These are phyloP conservation scores for Chiua virens DNA, from an alignment of 768 basidiomycete genomes.

Conservation along the genomic window DNA sequence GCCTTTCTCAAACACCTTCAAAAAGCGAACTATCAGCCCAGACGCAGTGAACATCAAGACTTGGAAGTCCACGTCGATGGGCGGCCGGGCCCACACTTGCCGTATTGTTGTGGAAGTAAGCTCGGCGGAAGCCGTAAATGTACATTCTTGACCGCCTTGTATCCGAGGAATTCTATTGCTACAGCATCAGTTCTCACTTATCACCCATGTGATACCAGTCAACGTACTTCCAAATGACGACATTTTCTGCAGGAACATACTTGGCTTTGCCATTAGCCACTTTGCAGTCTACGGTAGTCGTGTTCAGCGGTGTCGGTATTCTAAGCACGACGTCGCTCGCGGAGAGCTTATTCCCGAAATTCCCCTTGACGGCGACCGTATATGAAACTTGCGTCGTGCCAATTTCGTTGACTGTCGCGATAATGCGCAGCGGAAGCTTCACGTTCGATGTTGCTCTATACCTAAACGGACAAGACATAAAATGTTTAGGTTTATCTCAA, in stretches of 20 bases:
- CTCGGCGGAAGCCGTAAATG: constrained; percentile 77
- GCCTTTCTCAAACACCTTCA: constrained; percentile 97
- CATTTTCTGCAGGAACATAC: constrained; percentile 93
- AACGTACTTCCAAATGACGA: constrained; percentile 96
- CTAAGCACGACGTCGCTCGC: constrained; percentile 90
- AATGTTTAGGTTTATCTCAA: background rate
- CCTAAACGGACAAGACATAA: constrained; percentile 39
- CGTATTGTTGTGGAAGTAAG: constrained; percentile 87
- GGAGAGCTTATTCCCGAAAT: constrained; percentile 88
- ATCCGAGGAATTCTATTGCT: constrained; percentile 78
- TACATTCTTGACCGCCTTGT: constrained; percentile 90
- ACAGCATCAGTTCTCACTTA: background rate
- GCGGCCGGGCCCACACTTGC: constrained; percentile 97
- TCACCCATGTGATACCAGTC: background rate
- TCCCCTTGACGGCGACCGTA: constrained; percentile 81
- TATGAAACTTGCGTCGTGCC: constrained; percentile 93
- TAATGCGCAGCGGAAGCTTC: constrained; percentile 87
- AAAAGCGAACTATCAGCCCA: constrained; percentile 91
- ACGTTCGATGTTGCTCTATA: constrained; percentile 97
- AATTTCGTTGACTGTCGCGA: constrained; percentile 90
- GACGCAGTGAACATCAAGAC: constrained; percentile 99
- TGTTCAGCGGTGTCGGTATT: constrained; percentile 96
- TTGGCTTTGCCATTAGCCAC: constrained; percentile 93
- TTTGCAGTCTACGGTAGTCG: constrained; percentile 90
- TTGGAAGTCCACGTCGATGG: constrained; percentile 98